Conservation (phyloP, 768 basidiomycete genomes). For the Tricholoma bakamatsutake region DNA sequence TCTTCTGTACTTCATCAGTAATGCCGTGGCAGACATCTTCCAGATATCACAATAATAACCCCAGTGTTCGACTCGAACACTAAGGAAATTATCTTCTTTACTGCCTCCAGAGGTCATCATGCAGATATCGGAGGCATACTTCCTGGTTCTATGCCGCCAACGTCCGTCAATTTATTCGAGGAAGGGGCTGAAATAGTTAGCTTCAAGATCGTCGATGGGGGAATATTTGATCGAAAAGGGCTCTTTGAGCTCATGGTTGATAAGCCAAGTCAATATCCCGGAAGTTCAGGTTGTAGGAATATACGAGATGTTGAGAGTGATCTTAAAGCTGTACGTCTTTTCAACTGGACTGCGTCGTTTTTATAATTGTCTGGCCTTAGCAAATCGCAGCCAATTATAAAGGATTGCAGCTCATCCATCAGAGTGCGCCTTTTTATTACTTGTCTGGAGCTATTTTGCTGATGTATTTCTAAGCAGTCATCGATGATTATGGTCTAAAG, state of each 20-base stretch:
- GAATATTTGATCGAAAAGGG: conserved; percentile 72
- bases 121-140: conserved; percentile 92
- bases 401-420: conserved; percentile 80
- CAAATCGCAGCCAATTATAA: conserved; percentile 95
- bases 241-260: conserved; percentile 78
- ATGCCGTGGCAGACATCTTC: conserved; percentile 31
- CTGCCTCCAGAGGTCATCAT: conserved; percentile 91
- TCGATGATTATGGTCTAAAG: conserved; percentile 78
- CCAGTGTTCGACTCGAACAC: conserved; percentile 73
- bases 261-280: conserved; percentile 74
- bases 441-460: not conserved
- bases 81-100: conserved; percentile 84
- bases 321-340: conserved; percentile 67
- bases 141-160: conserved; percentile 94
- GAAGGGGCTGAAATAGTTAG: conserved; percentile 90
- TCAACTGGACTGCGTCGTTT: conserved; percentile 1
- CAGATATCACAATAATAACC: conserved; percentile 89
- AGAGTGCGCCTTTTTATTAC: conserved; percentile 39
- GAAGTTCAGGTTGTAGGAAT: conserved; percentile 84
- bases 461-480: conserved; percentile 42
- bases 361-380: conserved; percentile 28
- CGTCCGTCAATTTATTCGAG: conserved; percentile 84
- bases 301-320: conserved; percentile 90
- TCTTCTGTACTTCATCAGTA: conserved; percentile 2
- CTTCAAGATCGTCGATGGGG: conserved; percentile 85